Conservation (phyloP, 257 asterid species). For the Salvia splendens region DNA sequence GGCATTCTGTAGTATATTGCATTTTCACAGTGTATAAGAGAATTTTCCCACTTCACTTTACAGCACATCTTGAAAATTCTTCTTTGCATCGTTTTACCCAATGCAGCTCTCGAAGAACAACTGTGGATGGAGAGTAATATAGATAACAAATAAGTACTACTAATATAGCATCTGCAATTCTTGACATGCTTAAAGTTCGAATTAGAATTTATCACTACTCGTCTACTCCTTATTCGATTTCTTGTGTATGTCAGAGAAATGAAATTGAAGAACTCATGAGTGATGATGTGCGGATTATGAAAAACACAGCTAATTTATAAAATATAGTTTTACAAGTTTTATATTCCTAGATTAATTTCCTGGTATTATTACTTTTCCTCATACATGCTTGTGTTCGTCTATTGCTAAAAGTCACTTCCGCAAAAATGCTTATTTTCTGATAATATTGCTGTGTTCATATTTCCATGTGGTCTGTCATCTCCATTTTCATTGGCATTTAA, state of each 20-base stretch:
- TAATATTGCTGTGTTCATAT: neutral
- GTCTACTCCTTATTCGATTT: neutral
- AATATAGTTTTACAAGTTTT: neutral
- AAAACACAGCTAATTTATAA: neutral
- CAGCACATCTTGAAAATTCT: neutral
- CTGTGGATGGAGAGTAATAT: neutral
- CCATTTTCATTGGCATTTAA: slow-evolving; percentile 4
- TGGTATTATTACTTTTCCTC: neutral
- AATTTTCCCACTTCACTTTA: neutral
- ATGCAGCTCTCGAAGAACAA: neutral
- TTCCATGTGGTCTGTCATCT: neutral
- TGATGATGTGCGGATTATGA: neutral
- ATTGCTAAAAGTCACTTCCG: neutral
- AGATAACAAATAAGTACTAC: neutral
- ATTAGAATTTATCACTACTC: neutral
- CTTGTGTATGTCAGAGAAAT: slow-evolving; percentile 1
- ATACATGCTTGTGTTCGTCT: neutral
- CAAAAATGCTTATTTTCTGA: neutral
- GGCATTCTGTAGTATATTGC: too few species aligned
- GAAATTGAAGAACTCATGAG: neutral
- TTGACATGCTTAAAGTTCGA: neutral
- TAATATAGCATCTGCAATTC: neutral
- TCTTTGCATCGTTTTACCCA: neutral
- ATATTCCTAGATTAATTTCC: neutral
- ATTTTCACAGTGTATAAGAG: too few species aligned